phyloP scores from a whole-genome alignment of 108 stramenopile species.

The Skeletonema menzelii region DNA sequence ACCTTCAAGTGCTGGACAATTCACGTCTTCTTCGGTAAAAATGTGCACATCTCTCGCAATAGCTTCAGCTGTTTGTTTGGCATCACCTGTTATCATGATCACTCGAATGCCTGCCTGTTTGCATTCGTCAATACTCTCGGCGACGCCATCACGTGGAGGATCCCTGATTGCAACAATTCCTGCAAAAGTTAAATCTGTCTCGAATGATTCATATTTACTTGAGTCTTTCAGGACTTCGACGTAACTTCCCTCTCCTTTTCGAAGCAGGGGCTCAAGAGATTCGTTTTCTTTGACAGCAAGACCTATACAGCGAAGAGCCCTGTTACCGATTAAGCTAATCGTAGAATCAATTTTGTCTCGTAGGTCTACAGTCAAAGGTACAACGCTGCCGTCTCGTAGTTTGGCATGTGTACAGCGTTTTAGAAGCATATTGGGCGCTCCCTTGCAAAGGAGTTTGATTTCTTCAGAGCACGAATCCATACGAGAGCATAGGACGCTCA shows the following conservation, averaged over 20 bases:
- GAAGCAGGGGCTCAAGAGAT: slow-evolving; percentile 40
- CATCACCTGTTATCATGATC: slow-evolving; percentile 99
- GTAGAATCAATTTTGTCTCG: slow-evolving; percentile 60
- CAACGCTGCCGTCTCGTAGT: slow-evolving; percentile 74
- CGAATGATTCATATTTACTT: slow-evolving; percentile 78
- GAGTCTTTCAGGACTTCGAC: slow-evolving; percentile 59
- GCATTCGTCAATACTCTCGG: slow-evolving; percentile 88
- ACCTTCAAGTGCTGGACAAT: slow-evolving; percentile 62
- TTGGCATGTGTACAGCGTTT: slow-evolving; percentile 86
- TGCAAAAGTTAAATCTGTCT: slow-evolving; percentile 90
- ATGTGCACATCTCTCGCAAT: slow-evolving; percentile 83
- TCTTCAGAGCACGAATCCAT: slow-evolving; percentile 21
- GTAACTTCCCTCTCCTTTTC: slow-evolving; percentile 44
- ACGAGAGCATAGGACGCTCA: slow-evolving; percentile 61
- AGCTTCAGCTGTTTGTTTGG: slow-evolving; percentile 94
- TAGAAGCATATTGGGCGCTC: slow-evolving; percentile 92
- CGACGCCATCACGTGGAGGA: slow-evolving; percentile 95
- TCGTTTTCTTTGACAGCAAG: slow-evolving; percentile 83
- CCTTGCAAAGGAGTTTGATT: slow-evolving; percentile 94
- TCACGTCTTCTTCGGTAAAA: slow-evolving; percentile 40
- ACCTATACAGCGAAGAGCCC: slow-evolving; percentile 92
- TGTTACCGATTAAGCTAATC: slow-evolving; percentile 67
- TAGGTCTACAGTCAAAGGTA: slow-evolving; percentile 52
- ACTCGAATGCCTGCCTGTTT: slow-evolving; percentile 94
- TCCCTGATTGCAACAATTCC: slow-evolving; percentile 97